Evolutionary conservation across 345 rosid species (phyloP), one percentile per base, ranked within the genome.

Genomic region (Cardamine chenopodiifolia): DNA sequence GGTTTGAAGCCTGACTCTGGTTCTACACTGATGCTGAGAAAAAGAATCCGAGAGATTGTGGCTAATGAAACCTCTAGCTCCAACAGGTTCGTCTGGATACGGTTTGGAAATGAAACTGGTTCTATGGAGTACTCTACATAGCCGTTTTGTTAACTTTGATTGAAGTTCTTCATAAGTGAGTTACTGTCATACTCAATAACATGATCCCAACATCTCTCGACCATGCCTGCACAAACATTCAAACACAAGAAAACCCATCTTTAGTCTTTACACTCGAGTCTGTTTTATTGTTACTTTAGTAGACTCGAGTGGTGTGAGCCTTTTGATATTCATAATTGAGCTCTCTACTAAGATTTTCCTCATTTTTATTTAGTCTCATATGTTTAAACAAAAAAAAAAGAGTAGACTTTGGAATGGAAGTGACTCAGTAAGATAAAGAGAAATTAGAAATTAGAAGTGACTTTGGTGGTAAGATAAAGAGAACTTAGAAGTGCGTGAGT

Each of bases 131-230:
- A 81, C 73, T 78, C 81, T 32, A 80, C 52, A 18, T 70, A 79
- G 58, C 84, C 34, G 69, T 9, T 53, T 57, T 80, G 66, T 76
- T 84, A 42, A 60, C 77, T 82, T 50, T 90, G 85, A 70, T 82
- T 79, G 62, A 80, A 79, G 74, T 72, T 79, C 71, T 72, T 80
- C 72, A 85, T 40, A 35, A 87, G 84, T 49, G 96, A 88, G 68
- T 78, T 90, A n/a, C n/a, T n/a, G n/a, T n/a, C n/a, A n/a, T n/a
- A n/a, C n/a, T n/a, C 96, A 31, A 87, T 25, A 5, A 88, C 96
- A 53, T 85, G 89, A 80, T 76, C 83, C 97, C 97, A 90, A 9
- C 97, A 90, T 92, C 83, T 28, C 57, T 83, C 28, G 87, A 85
- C 40, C 84, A 81, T 49, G 87, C 96, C 97, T 95, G 92, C 84